phyloP scores from a whole-genome alignment of 257 asterid species.

The Plantago ovata region DNA sequence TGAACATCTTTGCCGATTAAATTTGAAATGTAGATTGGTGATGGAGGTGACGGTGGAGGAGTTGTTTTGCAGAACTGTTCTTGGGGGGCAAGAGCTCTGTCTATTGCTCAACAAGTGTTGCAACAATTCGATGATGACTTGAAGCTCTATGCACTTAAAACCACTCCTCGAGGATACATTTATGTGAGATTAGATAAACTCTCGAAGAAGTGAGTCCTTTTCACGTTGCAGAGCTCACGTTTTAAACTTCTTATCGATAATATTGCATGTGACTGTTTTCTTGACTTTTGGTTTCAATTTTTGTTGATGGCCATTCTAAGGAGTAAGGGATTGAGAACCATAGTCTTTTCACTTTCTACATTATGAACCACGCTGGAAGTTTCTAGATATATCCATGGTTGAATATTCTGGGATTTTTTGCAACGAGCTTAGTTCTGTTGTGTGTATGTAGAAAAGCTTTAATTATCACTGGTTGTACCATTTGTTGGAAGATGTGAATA shows the following conservation, averaged over 20 bases:
- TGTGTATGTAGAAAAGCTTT: not conserved
- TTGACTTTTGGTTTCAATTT: not conserved
- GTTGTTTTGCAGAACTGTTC: conserved; percentile 57
- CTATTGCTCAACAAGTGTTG: conserved; percentile 53
- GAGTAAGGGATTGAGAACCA: not conserved
- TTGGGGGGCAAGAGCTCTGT: conserved; percentile 79
- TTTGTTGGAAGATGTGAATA: not conserved
- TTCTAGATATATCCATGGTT: not conserved
- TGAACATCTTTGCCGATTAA: not conserved
- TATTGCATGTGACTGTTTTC: not conserved
- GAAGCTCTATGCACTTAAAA: conserved; percentile 73
- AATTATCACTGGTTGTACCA: not conserved
- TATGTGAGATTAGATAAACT: conserved; percentile 84
- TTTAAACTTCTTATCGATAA: not conserved
- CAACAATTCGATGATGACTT: conserved; percentile 54
- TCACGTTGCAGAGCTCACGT: not conserved
- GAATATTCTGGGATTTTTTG: not conserved
- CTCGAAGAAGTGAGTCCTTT: conserved; percentile 56
- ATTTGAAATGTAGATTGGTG: conserved; percentile 53
- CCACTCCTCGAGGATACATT: conserved; percentile 76
- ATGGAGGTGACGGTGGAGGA: conserved; percentile 98
- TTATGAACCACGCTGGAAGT: not conserved
- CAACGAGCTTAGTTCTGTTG: not conserved
- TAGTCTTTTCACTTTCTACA: not conserved
- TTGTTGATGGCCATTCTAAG: not conserved